Conservation (phyloP, 192 early-diverging fungal species). For the Neocallimastix lanati region DNA sequence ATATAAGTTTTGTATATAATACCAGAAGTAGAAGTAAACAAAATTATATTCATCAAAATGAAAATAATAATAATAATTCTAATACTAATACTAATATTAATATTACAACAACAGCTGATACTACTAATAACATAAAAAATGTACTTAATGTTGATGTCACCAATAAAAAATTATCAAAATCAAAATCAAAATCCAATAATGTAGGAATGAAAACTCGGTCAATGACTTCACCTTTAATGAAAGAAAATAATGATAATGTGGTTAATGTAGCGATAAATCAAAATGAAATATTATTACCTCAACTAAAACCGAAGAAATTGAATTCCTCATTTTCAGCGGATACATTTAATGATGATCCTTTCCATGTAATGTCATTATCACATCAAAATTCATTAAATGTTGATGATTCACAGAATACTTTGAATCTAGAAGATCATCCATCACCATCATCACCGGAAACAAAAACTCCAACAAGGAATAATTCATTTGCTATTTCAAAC, state of each 20-base stretch:
- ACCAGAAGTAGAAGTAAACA: background rate
- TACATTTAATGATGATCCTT: background rate
- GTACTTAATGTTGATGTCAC: background rate
- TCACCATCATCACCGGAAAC: background rate
- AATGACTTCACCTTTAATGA: background rate
- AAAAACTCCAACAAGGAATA: background rate
- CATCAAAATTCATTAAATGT: background rate
- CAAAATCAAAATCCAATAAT: background rate
- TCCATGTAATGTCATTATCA: background rate
- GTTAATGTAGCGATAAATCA: too few species aligned
- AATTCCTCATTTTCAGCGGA: background rate
- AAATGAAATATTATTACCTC: background rate
- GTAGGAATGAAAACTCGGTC: background rate
- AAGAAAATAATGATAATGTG: background rate
- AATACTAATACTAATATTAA: too few species aligned
- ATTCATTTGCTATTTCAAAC: background rate
- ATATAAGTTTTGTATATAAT: background rate
- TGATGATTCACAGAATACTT: too few species aligned
- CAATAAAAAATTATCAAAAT: background rate
- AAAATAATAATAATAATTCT: too few species aligned
- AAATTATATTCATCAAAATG: background rate
- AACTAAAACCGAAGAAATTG: background rate
- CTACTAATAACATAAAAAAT: background rate
- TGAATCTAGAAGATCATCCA: too few species aligned
- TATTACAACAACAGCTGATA: too few species aligned